Percentiles rank a stretch among this genome's conserved stretches.
These are phyloP conservation scores for Penicillium bialowiezense DNA, from an alignment of 495 filamentous ascomycete species.

Conservation along the genomic window DNA sequence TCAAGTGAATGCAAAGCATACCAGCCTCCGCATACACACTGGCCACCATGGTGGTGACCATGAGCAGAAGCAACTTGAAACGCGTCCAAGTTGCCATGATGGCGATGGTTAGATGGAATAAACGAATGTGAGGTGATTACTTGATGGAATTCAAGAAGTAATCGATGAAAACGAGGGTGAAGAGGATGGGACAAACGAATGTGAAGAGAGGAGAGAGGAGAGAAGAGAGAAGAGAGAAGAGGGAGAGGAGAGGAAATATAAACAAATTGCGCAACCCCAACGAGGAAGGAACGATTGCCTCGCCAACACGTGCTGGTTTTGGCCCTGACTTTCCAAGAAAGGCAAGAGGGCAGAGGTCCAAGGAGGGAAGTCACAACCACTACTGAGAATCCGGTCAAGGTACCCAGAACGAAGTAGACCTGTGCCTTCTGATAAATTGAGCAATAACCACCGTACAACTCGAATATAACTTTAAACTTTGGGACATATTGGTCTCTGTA, in stretches of 20 bases:
- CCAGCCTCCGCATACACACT: neutral
- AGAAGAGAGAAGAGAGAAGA: neutral
- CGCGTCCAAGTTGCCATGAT: neutral
- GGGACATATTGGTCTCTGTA: neutral
- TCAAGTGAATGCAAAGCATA: neutral
- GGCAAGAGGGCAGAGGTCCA: neutral
- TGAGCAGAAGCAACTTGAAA: constrained; percentile 2
- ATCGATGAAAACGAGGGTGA: constrained; percentile 1
- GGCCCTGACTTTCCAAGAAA: neutral
- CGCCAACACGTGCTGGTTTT: too few species aligned
- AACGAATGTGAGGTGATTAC: constrained; percentile 1
- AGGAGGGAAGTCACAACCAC: neutral
- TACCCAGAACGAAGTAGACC: neutral
- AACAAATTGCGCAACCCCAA: neutral
- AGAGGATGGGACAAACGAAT: neutral
- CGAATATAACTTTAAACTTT: constrained; percentile 1
- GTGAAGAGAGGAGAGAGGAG: neutral
- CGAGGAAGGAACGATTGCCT: constrained; percentile 2
- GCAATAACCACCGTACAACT: neutral
- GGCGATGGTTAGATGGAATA: neutral
- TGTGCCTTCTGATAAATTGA: neutral
- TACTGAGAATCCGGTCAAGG: neutral
- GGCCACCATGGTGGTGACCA: constrained; percentile 1
- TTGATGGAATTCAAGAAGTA: neutral
- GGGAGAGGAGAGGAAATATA: neutral